phyloP scores from a whole-genome alignment of 768 basidiomycete genomes.

The Plicaturopsis crispa region DNA sequence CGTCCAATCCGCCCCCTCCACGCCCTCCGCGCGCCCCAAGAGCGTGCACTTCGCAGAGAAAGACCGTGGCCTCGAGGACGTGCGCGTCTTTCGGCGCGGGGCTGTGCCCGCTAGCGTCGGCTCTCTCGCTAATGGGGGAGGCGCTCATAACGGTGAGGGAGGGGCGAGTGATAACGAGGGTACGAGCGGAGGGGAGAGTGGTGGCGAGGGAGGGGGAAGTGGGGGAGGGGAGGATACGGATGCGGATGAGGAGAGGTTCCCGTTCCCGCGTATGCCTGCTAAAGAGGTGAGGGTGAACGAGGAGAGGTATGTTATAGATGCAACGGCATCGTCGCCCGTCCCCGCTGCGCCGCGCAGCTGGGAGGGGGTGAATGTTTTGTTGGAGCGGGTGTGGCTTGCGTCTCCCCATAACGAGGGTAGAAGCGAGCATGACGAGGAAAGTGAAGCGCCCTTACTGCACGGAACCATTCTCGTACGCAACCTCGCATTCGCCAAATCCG shows the following conservation, averaged over 20 bases:
- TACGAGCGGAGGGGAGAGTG: too few relatives aligned
- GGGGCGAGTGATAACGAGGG: too few relatives aligned
- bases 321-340: slow-evolving; percentile 10
- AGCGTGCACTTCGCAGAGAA: slow-evolving; percentile 58
- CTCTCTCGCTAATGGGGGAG: slow-evolving; percentile 9
- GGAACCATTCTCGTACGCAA: slow-evolving; percentile 85
- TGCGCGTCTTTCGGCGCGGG: slow-evolving; percentile 34
- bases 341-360: slow-evolving; percentile 2
- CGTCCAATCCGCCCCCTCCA: slow-evolving; percentile 47
- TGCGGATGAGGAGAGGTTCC: neutral
- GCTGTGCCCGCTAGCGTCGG: slow-evolving; percentile 47
- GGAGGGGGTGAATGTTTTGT: too few relatives aligned
- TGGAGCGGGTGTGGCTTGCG: too few relatives aligned
- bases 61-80: slow-evolving; percentile 30
- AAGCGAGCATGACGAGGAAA: too few relatives aligned
- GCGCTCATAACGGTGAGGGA: too few relatives aligned
- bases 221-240: neutral
- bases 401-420: too few relatives aligned
- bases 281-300: too few relatives aligned
- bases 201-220: too few relatives aligned
- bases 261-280: neutral
- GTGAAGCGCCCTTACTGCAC: too few relatives aligned
- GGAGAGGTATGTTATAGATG: too few relatives aligned
- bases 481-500: slow-evolving; percentile 77
- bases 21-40: slow-evolving; percentile 40